phyloP scores from a whole-genome alignment of 306 rosid species.

The Malus domestica region ASM211411v1 NC_041798.1:16798501-16799000 shows the following conservation, averaged over 20 bases:
- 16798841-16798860: constrained; percentile 71
- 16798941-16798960: no score
- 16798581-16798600: no score
- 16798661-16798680: neutral
- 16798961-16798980: no score
- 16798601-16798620: no score
- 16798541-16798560: no score
- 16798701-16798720: neutral
- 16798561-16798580: no score
- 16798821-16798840: constrained; percentile 52
- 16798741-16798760: neutral
- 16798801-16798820: constrained; percentile 54
- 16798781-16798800: constrained; percentile 53
- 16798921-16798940: no score
- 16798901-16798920: neutral
- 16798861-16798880: constrained; percentile 52
- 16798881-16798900: constrained; percentile 27
- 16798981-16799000: no score
- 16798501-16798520: no score
- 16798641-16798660: neutral
- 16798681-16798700: neutral
- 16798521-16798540: no score
- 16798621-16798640: no score
- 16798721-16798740: neutral
- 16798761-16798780: constrained; percentile 43